Base-by-base conservation (phyloP, 768 basidiomycete genomes). In the Xerocomellus chrysenteron region DNA sequence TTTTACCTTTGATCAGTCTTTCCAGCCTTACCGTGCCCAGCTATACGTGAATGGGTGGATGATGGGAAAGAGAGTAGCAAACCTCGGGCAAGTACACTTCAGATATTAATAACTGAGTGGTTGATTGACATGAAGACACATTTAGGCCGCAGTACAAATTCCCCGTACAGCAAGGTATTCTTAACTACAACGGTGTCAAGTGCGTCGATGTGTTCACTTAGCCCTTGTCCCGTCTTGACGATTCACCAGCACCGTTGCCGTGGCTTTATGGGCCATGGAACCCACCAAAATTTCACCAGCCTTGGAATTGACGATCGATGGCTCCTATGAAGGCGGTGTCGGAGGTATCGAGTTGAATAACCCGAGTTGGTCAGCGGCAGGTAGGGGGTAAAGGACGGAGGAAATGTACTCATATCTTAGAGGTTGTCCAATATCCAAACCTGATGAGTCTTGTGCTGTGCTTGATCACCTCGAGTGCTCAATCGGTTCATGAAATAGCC, bases 1-100 rank as follows among this genome's bases (percentile, higher is more conserved):
- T 14, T 90, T 92, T 66, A 82, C 78, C 1, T 92, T 92, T 65
- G 80, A 84, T 47, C 79, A 85, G 46, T 69, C 78, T 2, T 78
- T 78, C 5, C 84, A 88, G 63, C 79, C 88, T 24, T 92, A 91
- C 64, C 80, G 90, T 16, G 84, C 86, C 4, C 76, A 83, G 43
- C 61, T 93, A 41, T 92, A 89, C 56, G 86, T 93, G 19, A 92
- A 94, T 62, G 92, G 91, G 13, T 94, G 92, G 92, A 87, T 88
- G 82, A 90, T 90, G 82, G 92, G 91, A 10, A 92, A 92, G 73
- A 70, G 85, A 19, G 78, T 87, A n/a, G 84, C 74, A 14, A 86
- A 88, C 63, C 78, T 88, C 2, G 87, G 87, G 88, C 83, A 58
- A 55, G 79, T 68, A 14, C 35, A 36, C 13, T 30, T 54, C 41